phyloP scores from a whole-genome alignment of 495 filamentous ascomycete genomes.

The Copromyces sp. region DNA sequence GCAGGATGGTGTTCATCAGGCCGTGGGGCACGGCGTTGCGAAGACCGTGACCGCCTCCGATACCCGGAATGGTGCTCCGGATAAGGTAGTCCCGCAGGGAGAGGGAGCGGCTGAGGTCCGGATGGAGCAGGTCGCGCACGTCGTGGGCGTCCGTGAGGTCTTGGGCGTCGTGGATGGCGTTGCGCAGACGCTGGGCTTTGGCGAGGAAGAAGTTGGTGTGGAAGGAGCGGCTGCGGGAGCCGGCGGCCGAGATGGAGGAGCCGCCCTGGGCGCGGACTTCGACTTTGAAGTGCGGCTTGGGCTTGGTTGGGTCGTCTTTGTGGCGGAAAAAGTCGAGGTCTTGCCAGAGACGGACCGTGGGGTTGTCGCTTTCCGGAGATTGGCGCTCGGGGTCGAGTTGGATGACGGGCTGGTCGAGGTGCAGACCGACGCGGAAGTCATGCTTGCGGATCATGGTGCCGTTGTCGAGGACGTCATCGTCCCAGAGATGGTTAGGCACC shows the following conservation, averaged over 20 bases:
- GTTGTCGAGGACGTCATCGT: conserved; percentile 28
- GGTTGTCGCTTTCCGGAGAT: background rate
- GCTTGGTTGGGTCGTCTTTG: background rate
- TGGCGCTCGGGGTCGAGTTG: conserved; percentile 38
- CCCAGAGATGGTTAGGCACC: conserved; percentile 11
- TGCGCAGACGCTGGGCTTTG: background rate
- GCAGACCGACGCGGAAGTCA: conserved; percentile 55
- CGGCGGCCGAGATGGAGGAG: background rate
- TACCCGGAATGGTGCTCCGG: background rate
- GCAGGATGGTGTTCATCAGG: conserved; percentile 24
- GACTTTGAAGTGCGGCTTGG: conserved; percentile 6
- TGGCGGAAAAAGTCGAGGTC: background rate
- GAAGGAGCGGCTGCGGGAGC: background rate
- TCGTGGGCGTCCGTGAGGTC: background rate
- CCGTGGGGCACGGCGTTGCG: conserved; percentile 37
- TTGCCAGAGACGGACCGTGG: background rate
- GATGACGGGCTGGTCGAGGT: conserved; percentile 62
- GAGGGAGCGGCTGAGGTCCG: background rate
- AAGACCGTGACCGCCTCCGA: background rate
- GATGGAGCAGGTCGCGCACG: background rate
- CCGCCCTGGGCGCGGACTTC: background rate
- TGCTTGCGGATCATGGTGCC: conserved; percentile 69
- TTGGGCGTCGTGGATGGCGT: background rate
- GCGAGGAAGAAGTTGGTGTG: background rate
- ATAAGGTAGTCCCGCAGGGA: background rate